Conservation (phyloP, 164 flowering plant species). For the Santalum album region DNA sequence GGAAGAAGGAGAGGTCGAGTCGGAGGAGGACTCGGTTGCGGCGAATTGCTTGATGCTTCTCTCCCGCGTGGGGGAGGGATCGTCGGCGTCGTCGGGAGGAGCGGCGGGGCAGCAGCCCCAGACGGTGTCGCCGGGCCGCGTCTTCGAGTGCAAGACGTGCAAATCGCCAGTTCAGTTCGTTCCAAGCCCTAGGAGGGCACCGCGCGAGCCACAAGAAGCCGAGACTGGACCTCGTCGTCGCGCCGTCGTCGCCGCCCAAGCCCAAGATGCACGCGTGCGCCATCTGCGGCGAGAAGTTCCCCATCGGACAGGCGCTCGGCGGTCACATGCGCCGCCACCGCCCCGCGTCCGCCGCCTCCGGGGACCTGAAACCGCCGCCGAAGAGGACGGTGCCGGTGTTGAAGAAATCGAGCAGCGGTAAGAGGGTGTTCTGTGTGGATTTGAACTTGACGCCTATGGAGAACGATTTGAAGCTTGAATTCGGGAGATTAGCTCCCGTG, state of each 20-base stretch:
- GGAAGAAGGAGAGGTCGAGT: conserved; percentile 7
- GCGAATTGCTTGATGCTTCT: conserved; percentile 13
- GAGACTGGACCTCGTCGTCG: not conserved
- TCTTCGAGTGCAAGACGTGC: conserved; percentile 35
- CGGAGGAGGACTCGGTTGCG: too few relatives aligned
- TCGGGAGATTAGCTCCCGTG: too few relatives aligned
- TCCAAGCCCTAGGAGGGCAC: conserved; percentile 45
- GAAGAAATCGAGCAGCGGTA: conserved; percentile 23
- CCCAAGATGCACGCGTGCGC: conserved; percentile 40
- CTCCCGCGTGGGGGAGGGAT: conserved; percentile 4
- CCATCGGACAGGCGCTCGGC: conserved; percentile 53
- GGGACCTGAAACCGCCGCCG: too few relatives aligned
- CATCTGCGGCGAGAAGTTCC: conserved; percentile 40
- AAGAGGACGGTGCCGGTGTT: conserved; percentile 13
- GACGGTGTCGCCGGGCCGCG: not conserved
- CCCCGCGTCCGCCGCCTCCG: conserved; percentile 1
- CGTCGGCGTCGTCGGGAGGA: too few relatives aligned
- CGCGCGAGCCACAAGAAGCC: conserved; percentile 35
- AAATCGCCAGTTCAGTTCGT: conserved; percentile 24
- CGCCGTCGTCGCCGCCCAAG: conserved; percentile 1
- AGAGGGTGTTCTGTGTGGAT: conserved; percentile 34
- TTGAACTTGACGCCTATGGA: conserved; percentile 47
- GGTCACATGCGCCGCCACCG: conserved; percentile 67
- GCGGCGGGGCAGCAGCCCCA: not conserved
- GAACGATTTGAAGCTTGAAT: conserved; percentile 26